Evolutionary conservation across 2,329 filamentous ascomycete genomes (phyloP).

Genomic region (Microdochium trichocladiopsis): DNA sequence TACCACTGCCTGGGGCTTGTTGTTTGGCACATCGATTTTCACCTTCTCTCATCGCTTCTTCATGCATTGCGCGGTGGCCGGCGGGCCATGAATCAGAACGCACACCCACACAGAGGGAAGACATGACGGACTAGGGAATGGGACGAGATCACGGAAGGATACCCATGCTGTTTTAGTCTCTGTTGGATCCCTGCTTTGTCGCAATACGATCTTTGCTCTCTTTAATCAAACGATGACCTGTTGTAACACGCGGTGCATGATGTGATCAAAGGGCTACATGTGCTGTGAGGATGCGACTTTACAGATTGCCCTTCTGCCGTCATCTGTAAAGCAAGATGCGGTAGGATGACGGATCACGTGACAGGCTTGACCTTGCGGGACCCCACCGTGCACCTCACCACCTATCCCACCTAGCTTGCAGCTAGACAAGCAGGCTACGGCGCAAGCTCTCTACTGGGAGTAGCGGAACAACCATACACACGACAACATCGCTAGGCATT

Average conservation of each 20-base stretch:
- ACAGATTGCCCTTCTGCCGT: too few relatives aligned
- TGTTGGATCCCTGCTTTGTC: not conserved
- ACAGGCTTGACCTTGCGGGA: not conserved
- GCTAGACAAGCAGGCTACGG: constrained; percentile 12
- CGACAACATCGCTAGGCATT: too few relatives aligned
- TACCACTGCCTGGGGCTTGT: constrained; percentile 4
- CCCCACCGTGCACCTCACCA: too few relatives aligned
- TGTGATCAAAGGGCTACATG: too few relatives aligned
- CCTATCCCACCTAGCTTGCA: not conserved
- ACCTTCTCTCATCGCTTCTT: not conserved
- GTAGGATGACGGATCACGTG: too few relatives aligned
- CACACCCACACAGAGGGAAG: constrained; percentile 8
- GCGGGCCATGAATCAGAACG: constrained; percentile 3
- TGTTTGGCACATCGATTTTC: constrained; percentile 1
- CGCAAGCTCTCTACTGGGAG: too few relatives aligned
- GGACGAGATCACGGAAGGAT: constrained; percentile 3
- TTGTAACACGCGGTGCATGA: too few relatives aligned
- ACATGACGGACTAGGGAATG: constrained; percentile 11
- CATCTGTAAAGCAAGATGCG: too few relatives aligned
- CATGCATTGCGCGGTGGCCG: not conserved
- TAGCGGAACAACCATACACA: too few relatives aligned
- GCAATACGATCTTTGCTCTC: not conserved
- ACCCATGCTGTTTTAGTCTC: not conserved
- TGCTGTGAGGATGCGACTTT: too few relatives aligned
- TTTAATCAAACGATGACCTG: not conserved